A percentile compares a stretch with the other conserved stretches of the same genome.
phyloP scores from a whole-genome alignment of 2,329 filamentous ascomycete species.

The Penicillium polonicum region DNA sequence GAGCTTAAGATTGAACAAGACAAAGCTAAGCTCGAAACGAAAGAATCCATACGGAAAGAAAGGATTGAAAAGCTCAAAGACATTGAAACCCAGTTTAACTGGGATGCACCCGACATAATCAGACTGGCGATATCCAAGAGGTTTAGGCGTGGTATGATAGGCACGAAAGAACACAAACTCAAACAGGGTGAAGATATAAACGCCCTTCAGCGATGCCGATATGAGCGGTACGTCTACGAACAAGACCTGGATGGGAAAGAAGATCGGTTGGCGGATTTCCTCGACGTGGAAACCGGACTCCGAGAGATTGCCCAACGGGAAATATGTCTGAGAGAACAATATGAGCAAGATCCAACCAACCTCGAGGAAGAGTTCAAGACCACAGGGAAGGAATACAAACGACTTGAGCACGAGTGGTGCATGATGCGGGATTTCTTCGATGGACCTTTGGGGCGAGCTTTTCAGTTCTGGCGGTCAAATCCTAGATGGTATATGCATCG shows the following conservation, averaged over 20 bases:
- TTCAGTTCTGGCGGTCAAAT: slow-evolving; percentile 4
- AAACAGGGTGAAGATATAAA: neutral
- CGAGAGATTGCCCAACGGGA: neutral
- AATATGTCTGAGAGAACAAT: neutral
- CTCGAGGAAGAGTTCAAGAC: neutral
- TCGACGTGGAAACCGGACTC: neutral
- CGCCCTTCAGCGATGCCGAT: neutral
- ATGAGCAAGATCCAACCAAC: neutral
- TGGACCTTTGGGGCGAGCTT: neutral
- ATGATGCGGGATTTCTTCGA: neutral
- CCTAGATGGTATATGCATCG: slow-evolving; percentile 11
- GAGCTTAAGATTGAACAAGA: neutral
- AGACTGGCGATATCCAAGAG: neutral
- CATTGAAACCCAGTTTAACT: neutral
- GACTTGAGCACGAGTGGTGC: neutral
- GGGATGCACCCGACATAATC: neutral
- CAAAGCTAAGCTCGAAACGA: neutral
- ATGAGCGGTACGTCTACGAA: neutral
- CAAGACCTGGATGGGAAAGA: neutral
- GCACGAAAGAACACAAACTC: neutral
- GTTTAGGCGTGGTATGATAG: neutral
- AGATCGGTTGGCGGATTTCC: neutral
- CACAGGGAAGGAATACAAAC: neutral
- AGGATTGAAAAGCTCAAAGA: neutral
- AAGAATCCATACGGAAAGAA: neutral